These are phyloP conservation scores for Sicyos baderoa DNA, from an alignment of 306 rosid genomes.

Conservation along the genomic window DNA sequence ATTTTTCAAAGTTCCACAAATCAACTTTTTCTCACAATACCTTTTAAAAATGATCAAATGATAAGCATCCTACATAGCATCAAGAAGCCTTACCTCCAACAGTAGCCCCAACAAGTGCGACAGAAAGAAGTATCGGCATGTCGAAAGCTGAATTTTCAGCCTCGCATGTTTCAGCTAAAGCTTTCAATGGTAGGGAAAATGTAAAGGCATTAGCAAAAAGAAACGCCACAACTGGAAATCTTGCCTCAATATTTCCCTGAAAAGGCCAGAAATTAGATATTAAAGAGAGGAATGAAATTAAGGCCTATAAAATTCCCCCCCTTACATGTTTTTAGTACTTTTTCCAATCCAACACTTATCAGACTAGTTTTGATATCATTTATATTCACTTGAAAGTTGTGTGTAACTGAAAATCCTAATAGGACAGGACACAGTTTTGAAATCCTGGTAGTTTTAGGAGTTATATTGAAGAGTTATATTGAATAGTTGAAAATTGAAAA, in stretches of 20 bases:
- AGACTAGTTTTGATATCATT: neutral
- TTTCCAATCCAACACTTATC: no score
- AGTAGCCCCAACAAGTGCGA: slow-evolving; percentile 90
- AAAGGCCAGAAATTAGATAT: slow-evolving; percentile 14
- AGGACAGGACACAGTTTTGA: no score
- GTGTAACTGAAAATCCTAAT: neutral
- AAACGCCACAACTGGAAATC: slow-evolving; percentile 41
- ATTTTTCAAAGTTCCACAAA: no score
- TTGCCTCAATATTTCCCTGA: slow-evolving; percentile 42
- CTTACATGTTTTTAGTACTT: neutral
- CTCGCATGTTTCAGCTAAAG: slow-evolving; percentile 84
- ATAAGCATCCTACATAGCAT: neutral
- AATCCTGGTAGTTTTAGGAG: no score
- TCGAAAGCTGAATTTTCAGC: slow-evolving; percentile 51
- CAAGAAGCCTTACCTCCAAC: slow-evolving; percentile 74
- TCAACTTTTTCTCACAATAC: neutral
- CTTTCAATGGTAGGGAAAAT: slow-evolving; percentile 56
- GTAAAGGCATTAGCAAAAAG: slow-evolving; percentile 46
- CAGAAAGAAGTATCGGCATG: slow-evolving; percentile 80
- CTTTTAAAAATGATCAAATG: neutral
- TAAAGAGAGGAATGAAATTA: slow-evolving; percentile 7
- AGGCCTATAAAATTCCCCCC: neutral
- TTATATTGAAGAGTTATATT: no score
- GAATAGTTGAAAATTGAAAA: no score
- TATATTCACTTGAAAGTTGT: neutral